Evolutionary conservation across 176 grass and related monocot species (phyloP).

Genomic region (Oryza meridionalis): DNA sequence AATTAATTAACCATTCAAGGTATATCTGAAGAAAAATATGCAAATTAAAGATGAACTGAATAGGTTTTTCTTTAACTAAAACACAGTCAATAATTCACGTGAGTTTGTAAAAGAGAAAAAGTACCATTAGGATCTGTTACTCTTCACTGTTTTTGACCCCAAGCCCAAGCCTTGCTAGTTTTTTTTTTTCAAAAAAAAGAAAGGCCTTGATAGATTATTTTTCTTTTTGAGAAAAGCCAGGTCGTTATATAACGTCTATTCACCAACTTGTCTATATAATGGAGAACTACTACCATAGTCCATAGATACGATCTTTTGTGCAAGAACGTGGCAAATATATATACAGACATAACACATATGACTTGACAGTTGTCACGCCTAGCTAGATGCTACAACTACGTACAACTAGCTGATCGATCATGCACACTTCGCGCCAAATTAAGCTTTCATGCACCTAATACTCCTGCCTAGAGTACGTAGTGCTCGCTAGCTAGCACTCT

Average conservation of each 20-base stretch:
- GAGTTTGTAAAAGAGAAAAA: neutral
- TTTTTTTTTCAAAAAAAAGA: neutral
- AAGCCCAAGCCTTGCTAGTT: neutral
- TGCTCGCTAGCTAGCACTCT: no score
- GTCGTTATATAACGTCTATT: neutral
- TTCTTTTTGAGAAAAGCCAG: neutral
- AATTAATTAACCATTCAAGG: neutral
- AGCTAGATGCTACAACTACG: constrained; percentile 32
- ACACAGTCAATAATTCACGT: neutral
- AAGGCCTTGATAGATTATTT: no score
- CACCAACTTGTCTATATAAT: neutral
- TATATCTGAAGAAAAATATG: no score
- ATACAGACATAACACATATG: neutral
- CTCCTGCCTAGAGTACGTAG: no score
- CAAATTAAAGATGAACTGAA: no score
- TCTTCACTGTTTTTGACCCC: neutral
- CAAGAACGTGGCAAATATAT: neutral
- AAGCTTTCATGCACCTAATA: neutral
- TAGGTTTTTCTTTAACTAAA: neutral
- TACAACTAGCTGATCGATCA: neutral
- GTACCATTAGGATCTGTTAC: neutral
- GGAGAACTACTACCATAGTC: neutral
- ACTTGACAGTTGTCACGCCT: neutral
- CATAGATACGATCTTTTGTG: neutral
- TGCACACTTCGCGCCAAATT: constrained; percentile 15